phyloP scores from a whole-genome alignment of 495 filamentous ascomycete genomes.

The Hypomontagnella submonticulosa region DNA sequence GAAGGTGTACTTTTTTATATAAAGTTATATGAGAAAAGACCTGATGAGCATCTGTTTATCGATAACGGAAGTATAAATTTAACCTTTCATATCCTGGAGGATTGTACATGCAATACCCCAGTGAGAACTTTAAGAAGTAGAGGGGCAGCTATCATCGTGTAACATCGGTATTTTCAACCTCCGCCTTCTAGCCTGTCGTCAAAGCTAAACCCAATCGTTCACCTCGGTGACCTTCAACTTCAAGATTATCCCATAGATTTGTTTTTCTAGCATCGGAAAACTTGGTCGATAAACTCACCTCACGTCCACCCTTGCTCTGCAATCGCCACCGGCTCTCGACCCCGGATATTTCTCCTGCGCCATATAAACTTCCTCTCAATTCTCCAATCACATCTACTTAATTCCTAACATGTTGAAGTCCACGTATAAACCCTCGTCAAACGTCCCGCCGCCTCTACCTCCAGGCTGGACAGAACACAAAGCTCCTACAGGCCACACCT shows the following conservation, averaged over 20 bases:
- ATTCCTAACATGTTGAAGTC: slow-evolving; percentile 68
- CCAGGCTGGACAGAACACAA: slow-evolving; percentile 93
- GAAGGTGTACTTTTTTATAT: too few relatives aligned
- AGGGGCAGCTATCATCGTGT: background rate
- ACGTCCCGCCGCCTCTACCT: slow-evolving; percentile 68
- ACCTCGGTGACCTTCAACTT: slow-evolving; percentile 10
- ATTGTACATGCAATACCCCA: background rate
- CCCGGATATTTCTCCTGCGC: too few relatives aligned
- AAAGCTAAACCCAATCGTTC: background rate
- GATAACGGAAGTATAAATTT: too few relatives aligned
- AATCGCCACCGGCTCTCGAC: too few relatives aligned
- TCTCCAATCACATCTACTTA: background rate
- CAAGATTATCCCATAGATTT: too few relatives aligned
- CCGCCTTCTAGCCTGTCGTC: background rate
- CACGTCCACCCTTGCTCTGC: background rate
- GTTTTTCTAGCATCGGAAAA: background rate
- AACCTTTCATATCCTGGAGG: too few relatives aligned
- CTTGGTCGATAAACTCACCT: slow-evolving; percentile 2
- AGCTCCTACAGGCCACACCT: slow-evolving; percentile 86
- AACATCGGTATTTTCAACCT: background rate
- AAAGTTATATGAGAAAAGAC: too few relatives aligned
- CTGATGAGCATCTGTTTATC: too few relatives aligned
- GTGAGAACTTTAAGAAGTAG: background rate
- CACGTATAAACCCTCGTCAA: slow-evolving; percentile 64
- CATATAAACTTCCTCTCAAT: too few relatives aligned